A percentile compares a stretch with the other conserved stretches of the same genome.
Evolutionary conservation across 768 basidiomycete species (phyloP).

Genomic region (Boletus reticulatus): DNA sequence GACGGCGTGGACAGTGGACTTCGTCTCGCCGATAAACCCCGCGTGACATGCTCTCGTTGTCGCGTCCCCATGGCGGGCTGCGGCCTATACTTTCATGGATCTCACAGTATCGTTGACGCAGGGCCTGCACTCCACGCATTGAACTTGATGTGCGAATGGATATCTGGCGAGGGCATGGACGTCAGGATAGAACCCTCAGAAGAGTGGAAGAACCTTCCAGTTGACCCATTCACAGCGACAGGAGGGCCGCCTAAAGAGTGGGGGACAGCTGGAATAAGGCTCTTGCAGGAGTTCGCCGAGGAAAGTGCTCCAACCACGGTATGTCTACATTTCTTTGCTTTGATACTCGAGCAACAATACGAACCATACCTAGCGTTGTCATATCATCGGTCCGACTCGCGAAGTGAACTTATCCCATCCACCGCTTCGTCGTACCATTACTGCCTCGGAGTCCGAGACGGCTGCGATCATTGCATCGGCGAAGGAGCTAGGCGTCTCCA

Average conservation of each 20-base stretch:
- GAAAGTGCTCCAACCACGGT: constrained; percentile 7
- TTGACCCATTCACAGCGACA: constrained; percentile 24
- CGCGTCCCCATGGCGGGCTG: no score
- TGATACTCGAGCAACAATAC: not conserved
- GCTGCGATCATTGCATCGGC: constrained; percentile 10
- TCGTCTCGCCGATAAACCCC: no score
- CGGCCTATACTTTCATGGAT: constrained; percentile 23
- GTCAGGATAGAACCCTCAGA: constrained; percentile 8
- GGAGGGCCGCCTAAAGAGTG: constrained; percentile 21
- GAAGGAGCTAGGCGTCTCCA: constrained; percentile 9
- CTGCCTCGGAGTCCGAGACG: constrained; percentile 5
- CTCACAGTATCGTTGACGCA: constrained; percentile 23
- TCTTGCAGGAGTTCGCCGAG: constrained; percentile 14
- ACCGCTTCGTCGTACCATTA: not conserved
- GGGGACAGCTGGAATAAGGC: constrained; percentile 9
- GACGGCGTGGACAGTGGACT: no score
- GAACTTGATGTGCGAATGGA: constrained; percentile 24
- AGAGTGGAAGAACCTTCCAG: constrained; percentile 28
- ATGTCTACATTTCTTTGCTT: no score
- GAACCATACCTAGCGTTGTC: not conserved
- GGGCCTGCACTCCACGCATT: constrained; percentile 22
- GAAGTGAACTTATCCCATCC: constrained; percentile 8
- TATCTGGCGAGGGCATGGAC: constrained; percentile 13
- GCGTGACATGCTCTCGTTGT: no score
- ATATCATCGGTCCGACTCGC: constrained; percentile 3